phyloP scores from a whole-genome alignment of 495 filamentous ascomycete species.

The Tuber magnatum region DNA sequence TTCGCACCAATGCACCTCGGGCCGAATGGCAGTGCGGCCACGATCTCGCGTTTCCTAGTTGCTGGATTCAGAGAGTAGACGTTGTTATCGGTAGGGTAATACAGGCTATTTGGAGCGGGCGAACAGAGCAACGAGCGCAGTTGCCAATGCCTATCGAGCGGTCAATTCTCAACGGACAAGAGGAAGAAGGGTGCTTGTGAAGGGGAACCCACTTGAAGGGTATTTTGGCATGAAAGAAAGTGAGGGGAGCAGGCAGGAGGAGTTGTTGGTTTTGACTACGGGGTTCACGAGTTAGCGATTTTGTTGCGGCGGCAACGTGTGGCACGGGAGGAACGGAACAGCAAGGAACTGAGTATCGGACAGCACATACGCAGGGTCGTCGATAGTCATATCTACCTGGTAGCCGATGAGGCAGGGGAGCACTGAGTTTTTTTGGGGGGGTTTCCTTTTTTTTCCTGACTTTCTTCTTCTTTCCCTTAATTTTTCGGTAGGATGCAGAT shows the following conservation, averaged over 20 bases:
- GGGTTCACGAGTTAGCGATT: conserved; percentile 5
- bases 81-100: conserved; percentile 68
- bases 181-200: neutral
- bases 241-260: conserved; percentile 37
- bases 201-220: conserved; percentile 38
- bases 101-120: conserved; percentile 65
- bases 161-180: conserved; percentile 5
- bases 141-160: conserved; percentile 68
- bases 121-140: conserved; percentile 83
- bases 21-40: conserved; percentile 71
- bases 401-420: neutral
- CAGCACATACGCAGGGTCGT: conserved; percentile 34
- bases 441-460: neutral
- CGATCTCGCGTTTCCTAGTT: conserved; percentile 62
- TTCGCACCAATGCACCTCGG: conserved; percentile 77
- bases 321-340: neutral
- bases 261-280: conserved; percentile 35
- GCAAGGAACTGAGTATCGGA: neutral
- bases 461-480: neutral
- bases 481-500: neutral
- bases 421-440: neutral
- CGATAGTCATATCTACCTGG: conserved; percentile 32
- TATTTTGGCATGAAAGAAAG: conserved; percentile 41
- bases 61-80: conserved; percentile 66
- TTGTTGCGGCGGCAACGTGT: neutral